Percentiles rank a stretch among this genome's conserved stretches.
Evolutionary conservation across 305 asterid genomes (phyloP).

Genomic region (Lippia alba): DNA sequence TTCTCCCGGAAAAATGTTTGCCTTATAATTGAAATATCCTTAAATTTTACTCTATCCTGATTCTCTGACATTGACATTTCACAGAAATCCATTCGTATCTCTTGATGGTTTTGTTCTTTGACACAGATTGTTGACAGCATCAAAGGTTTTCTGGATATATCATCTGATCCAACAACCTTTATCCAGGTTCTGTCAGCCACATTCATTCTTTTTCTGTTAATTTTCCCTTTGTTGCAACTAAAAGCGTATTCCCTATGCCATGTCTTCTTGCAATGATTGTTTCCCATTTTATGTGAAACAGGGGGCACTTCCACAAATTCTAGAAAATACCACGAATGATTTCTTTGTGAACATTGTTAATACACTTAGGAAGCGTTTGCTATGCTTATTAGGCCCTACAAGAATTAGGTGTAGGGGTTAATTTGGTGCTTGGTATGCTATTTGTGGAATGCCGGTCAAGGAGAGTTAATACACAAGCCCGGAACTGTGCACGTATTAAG

Average conservation of each 20-base stretch:
- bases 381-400: too few species aligned
- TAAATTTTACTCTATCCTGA: neutral
- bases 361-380: too few species aligned
- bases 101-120: slow-evolving; percentile 12
- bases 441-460: too few species aligned
- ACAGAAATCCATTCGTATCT: slow-evolving; percentile 3
- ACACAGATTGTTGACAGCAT: slow-evolving; percentile 76
- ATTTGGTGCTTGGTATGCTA: too few species aligned
- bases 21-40: slow-evolving; percentile 1
- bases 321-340: slow-evolving; percentile 59
- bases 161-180: slow-evolving; percentile 76
- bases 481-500: too few species aligned
- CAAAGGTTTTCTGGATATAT: slow-evolving; percentile 60
- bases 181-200: slow-evolving; percentile 59
- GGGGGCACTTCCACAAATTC: slow-evolving; percentile 77
- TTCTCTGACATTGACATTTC: slow-evolving; percentile 7
- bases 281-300: slow-evolving; percentile 35
- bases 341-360: slow-evolving; percentile 56
- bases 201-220: neutral
- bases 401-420: too few species aligned
- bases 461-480: too few species aligned
- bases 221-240: too few species aligned
- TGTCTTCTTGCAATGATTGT: slow-evolving; percentile 7
- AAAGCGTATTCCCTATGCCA: neutral
- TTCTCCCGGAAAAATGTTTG: neutral